Evolutionary conservation across 2,329 filamentous ascomycete species (phyloP).

Genomic region (Penicillium brevicompactum): DNA sequence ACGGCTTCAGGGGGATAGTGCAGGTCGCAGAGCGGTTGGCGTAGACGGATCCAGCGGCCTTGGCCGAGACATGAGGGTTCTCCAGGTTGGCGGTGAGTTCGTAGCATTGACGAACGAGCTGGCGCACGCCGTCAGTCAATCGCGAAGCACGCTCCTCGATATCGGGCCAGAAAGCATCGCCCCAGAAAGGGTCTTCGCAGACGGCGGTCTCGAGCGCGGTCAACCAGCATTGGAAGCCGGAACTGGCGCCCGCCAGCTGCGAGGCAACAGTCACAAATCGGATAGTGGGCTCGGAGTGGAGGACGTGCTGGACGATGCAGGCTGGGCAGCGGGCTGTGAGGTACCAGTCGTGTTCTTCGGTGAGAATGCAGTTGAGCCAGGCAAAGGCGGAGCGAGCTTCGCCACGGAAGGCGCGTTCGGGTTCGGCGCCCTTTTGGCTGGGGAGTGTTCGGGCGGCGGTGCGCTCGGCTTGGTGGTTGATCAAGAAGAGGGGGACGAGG

Average conservation of each 20-base stretch:
- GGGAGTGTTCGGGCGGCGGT: conserved; percentile 55
- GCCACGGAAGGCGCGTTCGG: conserved; percentile 60
- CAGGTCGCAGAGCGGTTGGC: conserved; percentile 22
- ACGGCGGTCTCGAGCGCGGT: conserved; percentile 41
- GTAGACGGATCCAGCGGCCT: conserved; percentile 19
- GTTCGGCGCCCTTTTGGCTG: conserved; percentile 51
- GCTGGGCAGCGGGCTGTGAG: conserved; percentile 57
- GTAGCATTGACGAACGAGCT: conserved; percentile 43
- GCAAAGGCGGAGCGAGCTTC: conserved; percentile 60
- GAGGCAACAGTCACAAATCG: conserved; percentile 46
- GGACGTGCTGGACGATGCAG: conserved; percentile 45
- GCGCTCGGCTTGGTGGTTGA: conserved; percentile 57
- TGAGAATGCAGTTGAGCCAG: conserved; percentile 61
- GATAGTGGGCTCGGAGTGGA: conserved; percentile 49
- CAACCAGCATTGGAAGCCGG: conserved; percentile 44
- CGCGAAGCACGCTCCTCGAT: conserved; percentile 43
- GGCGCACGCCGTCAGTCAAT: conserved; percentile 41
- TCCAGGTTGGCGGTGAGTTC: conserved; percentile 35
- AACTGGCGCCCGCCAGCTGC: conserved; percentile 40
- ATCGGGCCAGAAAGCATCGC: conserved; percentile 44
- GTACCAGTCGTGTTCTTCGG: conserved; percentile 61
- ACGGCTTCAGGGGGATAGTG: conserved; percentile 30
- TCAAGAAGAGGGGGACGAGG: conserved; percentile 59
- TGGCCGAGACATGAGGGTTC: conserved; percentile 23
- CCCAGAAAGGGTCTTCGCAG: conserved; percentile 48